A percentile compares a stretch with the other conserved stretches of the same genome.
These are phyloP conservation scores for Amphibolis antarctica DNA, from an alignment of 106 monocot species.

Conservation along the genomic window DNA sequence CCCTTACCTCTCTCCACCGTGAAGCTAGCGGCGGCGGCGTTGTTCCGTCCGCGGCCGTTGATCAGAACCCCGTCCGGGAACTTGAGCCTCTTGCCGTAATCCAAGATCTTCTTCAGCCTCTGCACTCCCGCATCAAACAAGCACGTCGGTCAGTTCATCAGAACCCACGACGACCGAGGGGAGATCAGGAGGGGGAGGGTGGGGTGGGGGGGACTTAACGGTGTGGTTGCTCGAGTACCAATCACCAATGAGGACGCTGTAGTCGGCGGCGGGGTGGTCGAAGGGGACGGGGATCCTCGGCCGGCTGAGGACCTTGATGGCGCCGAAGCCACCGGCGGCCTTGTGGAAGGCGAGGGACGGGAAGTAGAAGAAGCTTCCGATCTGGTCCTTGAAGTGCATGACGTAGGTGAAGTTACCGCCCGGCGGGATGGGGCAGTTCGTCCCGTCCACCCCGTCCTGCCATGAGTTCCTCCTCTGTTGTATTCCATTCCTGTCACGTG, in stretches of 20 bases:
- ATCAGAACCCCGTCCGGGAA: conserved; percentile 15
- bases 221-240: conserved; percentile 21
- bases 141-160: too few relatives aligned
- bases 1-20: conserved; percentile 13
- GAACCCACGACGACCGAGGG: too few relatives aligned
- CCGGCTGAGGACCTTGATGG: conserved; percentile 13
- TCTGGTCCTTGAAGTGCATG: conserved; percentile 19
- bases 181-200: too few relatives aligned
- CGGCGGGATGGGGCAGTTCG: conserved; percentile 15
- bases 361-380: conserved; percentile 24
- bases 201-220: neutral
- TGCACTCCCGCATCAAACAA: too few relatives aligned
- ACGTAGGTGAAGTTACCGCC: conserved; percentile 16
- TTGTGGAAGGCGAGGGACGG: conserved; percentile 16
- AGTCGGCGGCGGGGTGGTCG: conserved; percentile 15
- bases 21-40: conserved; percentile 6
- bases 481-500: conserved; percentile 11
- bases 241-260: conserved; percentile 19
- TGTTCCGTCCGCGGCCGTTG: conserved; percentile 18
- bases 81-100: conserved; percentile 9
- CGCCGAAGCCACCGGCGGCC: conserved; percentile 16
- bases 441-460: conserved; percentile 13
- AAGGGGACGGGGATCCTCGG: conserved; percentile 18
- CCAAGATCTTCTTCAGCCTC: conserved; percentile 6
- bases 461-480: conserved; percentile 19